Conservation (phyloP, 1,284 basidiomycete genomes). For the Phylloporus gajari region DNA sequence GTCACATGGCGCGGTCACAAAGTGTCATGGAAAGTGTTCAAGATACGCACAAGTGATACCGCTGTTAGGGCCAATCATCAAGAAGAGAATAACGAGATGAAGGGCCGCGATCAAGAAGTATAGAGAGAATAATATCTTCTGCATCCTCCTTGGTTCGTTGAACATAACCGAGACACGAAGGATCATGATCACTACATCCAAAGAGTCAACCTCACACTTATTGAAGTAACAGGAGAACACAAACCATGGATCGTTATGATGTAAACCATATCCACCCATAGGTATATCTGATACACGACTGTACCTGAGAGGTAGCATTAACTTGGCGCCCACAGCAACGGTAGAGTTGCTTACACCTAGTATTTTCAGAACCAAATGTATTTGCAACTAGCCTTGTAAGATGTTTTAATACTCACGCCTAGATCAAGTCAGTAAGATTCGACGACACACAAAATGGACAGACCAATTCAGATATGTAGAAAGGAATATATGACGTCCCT, state of each 20-base stretch:
- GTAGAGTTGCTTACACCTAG: constrained; percentile 9
- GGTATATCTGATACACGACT: not conserved
- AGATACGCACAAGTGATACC: constrained; percentile 9
- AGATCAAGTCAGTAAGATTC: not conserved
- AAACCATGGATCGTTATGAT: constrained; percentile 7
- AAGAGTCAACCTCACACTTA: too few species aligned
- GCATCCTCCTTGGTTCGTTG: constrained; percentile 1
- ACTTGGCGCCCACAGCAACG: not conserved
- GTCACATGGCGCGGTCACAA: too few species aligned
- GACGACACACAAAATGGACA: not conserved
- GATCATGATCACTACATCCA: constrained; percentile 24
- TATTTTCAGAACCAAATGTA: not conserved
- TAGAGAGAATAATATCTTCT: constrained; percentile 9
- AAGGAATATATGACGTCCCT: constrained; percentile 1
- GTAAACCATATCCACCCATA: constrained; percentile 12
- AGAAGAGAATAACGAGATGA: not conserved
- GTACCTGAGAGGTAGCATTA: constrained; percentile 4
- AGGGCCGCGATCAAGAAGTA: constrained; percentile 2
- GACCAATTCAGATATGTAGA: constrained; percentile 13
- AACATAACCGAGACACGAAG: constrained; percentile 25
- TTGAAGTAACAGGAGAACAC: not conserved
- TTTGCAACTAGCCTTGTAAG: not conserved
- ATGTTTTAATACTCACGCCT: constrained; percentile 11
- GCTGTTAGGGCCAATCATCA: constrained; percentile 11
- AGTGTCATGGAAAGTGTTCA: not conserved